These are phyloP conservation scores for Colletotrichum sansevieriae DNA, from an alignment of 2,329 filamentous ascomycete species.

Conservation along the genomic window DNA sequence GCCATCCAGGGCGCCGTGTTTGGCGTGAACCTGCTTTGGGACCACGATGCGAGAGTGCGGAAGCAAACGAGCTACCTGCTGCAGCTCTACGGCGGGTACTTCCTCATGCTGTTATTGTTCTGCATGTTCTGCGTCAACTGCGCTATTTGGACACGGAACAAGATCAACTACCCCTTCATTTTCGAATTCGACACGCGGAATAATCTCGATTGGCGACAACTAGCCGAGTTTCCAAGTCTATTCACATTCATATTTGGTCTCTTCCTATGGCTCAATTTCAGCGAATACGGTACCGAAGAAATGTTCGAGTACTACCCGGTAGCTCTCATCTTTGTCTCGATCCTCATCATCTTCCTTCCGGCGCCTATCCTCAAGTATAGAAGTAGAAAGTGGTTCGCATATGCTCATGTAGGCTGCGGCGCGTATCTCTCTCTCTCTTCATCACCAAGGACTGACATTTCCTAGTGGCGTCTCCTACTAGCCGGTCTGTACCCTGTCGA, in stretches of 20 bases:
- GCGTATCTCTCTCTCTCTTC: no score
- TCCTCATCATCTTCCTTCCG: constrained; percentile 81
- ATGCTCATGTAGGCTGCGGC: constrained; percentile 78
- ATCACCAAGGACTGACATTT: constrained; percentile 46
- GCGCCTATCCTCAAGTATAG: constrained; percentile 79
- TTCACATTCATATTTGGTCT: constrained; percentile 84
- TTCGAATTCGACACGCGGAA: constrained; percentile 95
- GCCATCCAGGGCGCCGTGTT: constrained; percentile 74
- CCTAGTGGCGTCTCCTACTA: constrained; percentile 83
- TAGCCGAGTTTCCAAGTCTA: constrained; percentile 88
- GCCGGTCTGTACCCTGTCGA: constrained; percentile 94
- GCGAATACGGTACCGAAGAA: constrained; percentile 70
- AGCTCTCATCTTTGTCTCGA: constrained; percentile 78
- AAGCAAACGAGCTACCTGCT: constrained; percentile 76
- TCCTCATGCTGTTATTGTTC: constrained; percentile 84
- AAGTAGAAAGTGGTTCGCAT: constrained; percentile 87
- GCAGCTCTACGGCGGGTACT: constrained; percentile 95
- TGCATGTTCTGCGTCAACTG: constrained; percentile 89
- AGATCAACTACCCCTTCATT: constrained; percentile 96
- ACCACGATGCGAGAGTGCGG: constrained; percentile 61
- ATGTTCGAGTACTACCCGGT: constrained; percentile 92
- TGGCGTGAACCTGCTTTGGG: constrained; percentile 65
- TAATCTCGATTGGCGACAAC: constrained; percentile 88
- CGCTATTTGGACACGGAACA: constrained; percentile 82
- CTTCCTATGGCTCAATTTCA: constrained; percentile 91